A percentile compares a stretch with the other conserved stretches of the same genome.
phyloP scores from a whole-genome alignment of 768 basidiomycete genomes.

The Amanita rubescens region DNA sequence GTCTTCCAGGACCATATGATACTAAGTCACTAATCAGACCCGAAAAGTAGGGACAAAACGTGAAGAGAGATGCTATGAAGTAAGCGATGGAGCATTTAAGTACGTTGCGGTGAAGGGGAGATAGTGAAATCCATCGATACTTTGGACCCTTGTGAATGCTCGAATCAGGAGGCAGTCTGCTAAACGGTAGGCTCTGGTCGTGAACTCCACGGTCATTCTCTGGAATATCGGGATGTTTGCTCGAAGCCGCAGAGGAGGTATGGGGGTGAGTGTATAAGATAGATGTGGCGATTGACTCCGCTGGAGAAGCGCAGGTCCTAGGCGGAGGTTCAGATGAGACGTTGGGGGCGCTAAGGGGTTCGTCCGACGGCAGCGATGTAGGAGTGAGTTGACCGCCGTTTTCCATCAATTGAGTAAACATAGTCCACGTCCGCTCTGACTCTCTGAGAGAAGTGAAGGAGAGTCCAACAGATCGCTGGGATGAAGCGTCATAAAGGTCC shows the following conservation, averaged over 20 bases:
- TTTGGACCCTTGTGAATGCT: neutral
- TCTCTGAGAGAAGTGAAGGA: slow-evolving; percentile 13
- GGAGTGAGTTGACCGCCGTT: slow-evolving; percentile 42
- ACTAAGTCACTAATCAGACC: slow-evolving; percentile 56
- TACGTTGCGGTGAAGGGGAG: slow-evolving; percentile 53
- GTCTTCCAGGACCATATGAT: slow-evolving; percentile 39
- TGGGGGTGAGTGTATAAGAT: neutral
- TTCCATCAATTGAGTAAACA: slow-evolving; percentile 69
- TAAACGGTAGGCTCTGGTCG: neutral
- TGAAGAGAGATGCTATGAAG: slow-evolving; percentile 86
- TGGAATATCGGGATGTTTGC: neutral
- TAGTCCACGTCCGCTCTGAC: slow-evolving; percentile 43
- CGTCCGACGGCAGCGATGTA: slow-evolving; percentile 5
- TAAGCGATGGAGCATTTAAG: slow-evolving; percentile 92
- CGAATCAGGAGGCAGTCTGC: neutral
- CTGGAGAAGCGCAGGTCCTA: neutral
- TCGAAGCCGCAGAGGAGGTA: neutral
- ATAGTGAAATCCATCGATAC: neutral
- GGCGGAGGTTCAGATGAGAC: neutral
- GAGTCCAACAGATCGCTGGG: neutral
- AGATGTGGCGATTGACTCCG: neutral
- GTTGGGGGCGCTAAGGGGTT: neutral
- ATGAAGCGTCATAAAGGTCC: neutral
- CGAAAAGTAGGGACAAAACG: slow-evolving; percentile 74
- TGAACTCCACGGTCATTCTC: neutral